Conservation (phyloP, 768 basidiomycete species). For the Dioszegia hungarica region DNA sequence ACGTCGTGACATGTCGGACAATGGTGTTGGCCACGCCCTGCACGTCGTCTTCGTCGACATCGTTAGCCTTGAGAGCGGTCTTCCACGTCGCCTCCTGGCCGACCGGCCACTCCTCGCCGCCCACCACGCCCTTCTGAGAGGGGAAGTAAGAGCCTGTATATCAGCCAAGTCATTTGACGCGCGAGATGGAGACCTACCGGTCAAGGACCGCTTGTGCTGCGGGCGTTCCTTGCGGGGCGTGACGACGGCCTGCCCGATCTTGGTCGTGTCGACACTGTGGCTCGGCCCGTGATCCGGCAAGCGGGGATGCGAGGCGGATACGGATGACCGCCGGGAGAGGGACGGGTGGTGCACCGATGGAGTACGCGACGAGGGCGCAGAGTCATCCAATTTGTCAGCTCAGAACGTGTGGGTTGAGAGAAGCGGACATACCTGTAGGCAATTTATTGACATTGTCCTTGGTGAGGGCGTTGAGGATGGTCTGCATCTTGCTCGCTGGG, state of each 20-base stretch:
- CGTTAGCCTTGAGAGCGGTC: slow-evolving; percentile 40
- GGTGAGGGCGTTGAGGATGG: slow-evolving; percentile 6
- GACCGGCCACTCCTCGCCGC: slow-evolving; percentile 46
- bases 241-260: slow-evolving; percentile 39
- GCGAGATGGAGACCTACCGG: slow-evolving; percentile 20
- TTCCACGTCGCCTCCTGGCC: slow-evolving; percentile 50
- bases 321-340: slow-evolving; percentile 37
- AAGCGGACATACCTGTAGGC: not conserved
- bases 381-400: slow-evolving; percentile 5
- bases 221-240: slow-evolving; percentile 43
- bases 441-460: slow-evolving; percentile 12
- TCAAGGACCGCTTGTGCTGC: slow-evolving; percentile 34
- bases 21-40: slow-evolving; percentile 41
- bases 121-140: no score
- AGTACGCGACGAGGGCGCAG: slow-evolving; percentile 15
- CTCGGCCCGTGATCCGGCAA: slow-evolving; percentile 13
- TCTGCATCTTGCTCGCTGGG: not conserved
- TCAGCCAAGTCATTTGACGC: not conserved
- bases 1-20: slow-evolving; percentile 53
- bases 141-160: slow-evolving; percentile 45
- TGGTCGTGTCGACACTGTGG: slow-evolving; percentile 24
- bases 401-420: not conserved
- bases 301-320: slow-evolving; percentile 15
- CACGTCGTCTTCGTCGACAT: slow-evolving; percentile 32
- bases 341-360: slow-evolving; percentile 35